Percentiles rank a stretch among this genome's conserved stretches.
Evolutionary conservation across 306 rosid genomes (phyloP).

Genomic region (Lablab purpureus): DNA sequence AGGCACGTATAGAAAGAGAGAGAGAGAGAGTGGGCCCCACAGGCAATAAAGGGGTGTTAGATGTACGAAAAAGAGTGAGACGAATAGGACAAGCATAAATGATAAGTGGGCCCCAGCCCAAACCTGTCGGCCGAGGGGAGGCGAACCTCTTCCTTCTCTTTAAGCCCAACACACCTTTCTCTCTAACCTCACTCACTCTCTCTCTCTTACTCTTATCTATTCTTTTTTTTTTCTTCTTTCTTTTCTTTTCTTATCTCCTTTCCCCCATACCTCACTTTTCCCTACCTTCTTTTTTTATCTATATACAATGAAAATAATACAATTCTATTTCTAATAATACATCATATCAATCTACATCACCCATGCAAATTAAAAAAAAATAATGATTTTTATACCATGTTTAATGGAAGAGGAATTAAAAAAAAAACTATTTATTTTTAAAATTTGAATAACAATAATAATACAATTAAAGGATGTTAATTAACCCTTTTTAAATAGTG

Average conservation of each 20-base stretch:
- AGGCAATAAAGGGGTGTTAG: constrained; percentile 36
- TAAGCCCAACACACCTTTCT: constrained; percentile 44
- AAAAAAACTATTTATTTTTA: no score
- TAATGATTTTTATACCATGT: no score
- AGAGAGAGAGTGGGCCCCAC: constrained; percentile 34
- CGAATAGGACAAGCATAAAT: constrained; percentile 38
- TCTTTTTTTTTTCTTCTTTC: not conserved
- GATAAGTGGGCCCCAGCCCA: constrained; percentile 52
- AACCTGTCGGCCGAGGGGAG: constrained; percentile 56
- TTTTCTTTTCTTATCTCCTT: constrained; percentile 5
- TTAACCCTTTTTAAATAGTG: no score
- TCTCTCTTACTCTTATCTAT: not conserved
- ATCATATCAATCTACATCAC: no score
- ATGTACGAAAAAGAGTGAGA: constrained; percentile 16
- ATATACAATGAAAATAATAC: no score
- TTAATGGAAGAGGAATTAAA: no score
- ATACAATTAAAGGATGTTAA: no score
- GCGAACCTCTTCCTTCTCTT: constrained; percentile 53
- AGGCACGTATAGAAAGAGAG: constrained; percentile 1
- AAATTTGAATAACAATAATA: no score
- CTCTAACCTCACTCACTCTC: not conserved
- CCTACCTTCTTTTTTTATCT: no score
- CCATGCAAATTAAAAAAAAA: no score
- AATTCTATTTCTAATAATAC: no score
- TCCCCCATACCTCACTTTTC: not conserved